These are phyloP conservation scores for Saturnispora ahearnii DNA, from an alignment of 805 yeast genomes.

Conservation along the genomic window DNA sequence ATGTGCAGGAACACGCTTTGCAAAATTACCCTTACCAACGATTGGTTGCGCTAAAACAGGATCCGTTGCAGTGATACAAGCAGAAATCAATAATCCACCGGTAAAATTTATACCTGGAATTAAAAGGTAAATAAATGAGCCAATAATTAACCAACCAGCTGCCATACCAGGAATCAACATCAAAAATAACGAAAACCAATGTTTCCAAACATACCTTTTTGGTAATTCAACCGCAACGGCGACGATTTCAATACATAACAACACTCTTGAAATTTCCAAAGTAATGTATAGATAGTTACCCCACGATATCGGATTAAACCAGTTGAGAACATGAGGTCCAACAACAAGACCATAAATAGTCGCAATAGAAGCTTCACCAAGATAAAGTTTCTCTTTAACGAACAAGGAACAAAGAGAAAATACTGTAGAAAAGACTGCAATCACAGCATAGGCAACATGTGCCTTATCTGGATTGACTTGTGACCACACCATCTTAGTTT, in stretches of 20 bases:
- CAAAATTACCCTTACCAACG: constrained; percentile 65
- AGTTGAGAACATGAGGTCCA: constrained; percentile 49
- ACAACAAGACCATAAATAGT: constrained; percentile 52
- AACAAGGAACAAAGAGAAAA: constrained; percentile 52
- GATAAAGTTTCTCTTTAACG: constrained; percentile 48
- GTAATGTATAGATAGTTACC: constrained; percentile 48
- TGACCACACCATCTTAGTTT: constrained; percentile 25
- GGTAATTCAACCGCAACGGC: constrained; percentile 71
- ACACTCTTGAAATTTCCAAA: constrained; percentile 51
- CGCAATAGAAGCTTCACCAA: constrained; percentile 63
- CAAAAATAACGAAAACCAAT: constrained; percentile 49
- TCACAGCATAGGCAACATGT: constrained; percentile 42
- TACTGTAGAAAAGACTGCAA: constrained; percentile 50
- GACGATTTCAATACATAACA: constrained; percentile 61
- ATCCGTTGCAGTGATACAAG: constrained; percentile 72
- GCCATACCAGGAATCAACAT: constrained; percentile 64
- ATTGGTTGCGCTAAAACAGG: constrained; percentile 69
- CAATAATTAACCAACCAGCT: constrained; percentile 57
- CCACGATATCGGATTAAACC: constrained; percentile 52
- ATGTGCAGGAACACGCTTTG: constrained; percentile 55
- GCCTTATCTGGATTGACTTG: constrained; percentile 26
- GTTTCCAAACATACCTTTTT: constrained; percentile 50
- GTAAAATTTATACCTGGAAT: constrained; percentile 49
- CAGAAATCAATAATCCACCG: constrained; percentile 51
- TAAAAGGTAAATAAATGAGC: constrained; percentile 51